phyloP scores from a whole-genome alignment of 2,329 filamentous ascomycete genomes.

The Mollisia scopiformis region DNA sequence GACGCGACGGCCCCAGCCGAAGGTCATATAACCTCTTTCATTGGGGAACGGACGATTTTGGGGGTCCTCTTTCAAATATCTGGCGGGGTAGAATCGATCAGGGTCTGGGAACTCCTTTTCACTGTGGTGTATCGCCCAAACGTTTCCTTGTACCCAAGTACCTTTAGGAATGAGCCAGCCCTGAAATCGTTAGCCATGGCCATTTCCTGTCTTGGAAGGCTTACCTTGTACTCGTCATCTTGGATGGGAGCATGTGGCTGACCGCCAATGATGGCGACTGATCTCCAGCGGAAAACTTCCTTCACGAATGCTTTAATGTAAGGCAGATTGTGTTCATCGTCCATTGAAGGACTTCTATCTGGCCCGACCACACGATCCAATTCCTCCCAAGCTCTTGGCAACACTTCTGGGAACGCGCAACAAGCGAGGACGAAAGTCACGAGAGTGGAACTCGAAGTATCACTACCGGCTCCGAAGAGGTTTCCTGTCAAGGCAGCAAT shows the following conservation, averaged over 20 bases:
- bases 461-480: slow-evolving; percentile 45
- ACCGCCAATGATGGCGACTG: slow-evolving; percentile 48
- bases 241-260: slow-evolving; percentile 57
- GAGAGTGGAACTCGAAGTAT: slow-evolving; percentile 40
- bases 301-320: slow-evolving; percentile 50
- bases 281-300: slow-evolving; percentile 49
- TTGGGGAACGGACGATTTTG: slow-evolving; percentile 52
- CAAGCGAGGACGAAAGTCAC: slow-evolving; percentile 43
- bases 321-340: slow-evolving; percentile 47
- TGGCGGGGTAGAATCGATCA: slow-evolving; percentile 47
- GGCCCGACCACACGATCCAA: slow-evolving; percentile 52
- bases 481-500: slow-evolving; percentile 37
- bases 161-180: slow-evolving; percentile 26
- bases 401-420: slow-evolving; percentile 32
- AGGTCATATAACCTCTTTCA: slow-evolving; percentile 56
- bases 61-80: slow-evolving; percentile 42
- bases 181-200: slow-evolving; percentile 27
- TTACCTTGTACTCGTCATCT: slow-evolving; percentile 55
- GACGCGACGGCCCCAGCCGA: slow-evolving; percentile 56
- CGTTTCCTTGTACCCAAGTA: slow-evolving; percentile 41
- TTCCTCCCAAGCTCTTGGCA: slow-evolving; percentile 39
- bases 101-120: slow-evolving; percentile 42
- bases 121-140: slow-evolving; percentile 22
- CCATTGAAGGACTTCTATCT: slow-evolving; percentile 48
- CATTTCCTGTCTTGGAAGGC: neutral